These are phyloP conservation scores for Petrea volubilis DNA, from an alignment of 257 asterid genomes.

Conservation along the genomic window DNA sequence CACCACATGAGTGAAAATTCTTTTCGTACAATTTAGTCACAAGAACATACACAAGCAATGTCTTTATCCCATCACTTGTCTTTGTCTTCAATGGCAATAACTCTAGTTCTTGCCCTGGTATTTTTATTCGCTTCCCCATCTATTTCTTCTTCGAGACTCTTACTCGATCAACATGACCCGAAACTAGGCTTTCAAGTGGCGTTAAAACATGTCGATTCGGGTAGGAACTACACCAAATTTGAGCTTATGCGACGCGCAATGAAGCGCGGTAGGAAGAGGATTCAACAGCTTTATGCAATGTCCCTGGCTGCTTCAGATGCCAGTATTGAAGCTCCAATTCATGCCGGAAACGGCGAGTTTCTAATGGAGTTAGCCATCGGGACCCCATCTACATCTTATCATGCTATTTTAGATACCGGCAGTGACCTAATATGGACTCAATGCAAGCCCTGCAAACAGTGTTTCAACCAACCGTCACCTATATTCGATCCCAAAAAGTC, in stretches of 20 bases:
- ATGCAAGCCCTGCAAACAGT: conserved; percentile 70
- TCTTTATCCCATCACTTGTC: background rate
- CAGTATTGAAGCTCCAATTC: conserved; percentile 49
- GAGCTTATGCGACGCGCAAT: conserved; percentile 64
- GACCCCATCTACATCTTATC: conserved; percentile 49
- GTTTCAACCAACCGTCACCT: conserved; percentile 61
- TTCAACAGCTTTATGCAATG: conserved; percentile 44
- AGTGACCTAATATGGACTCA: conserved; percentile 88
- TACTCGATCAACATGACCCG: conserved; percentile 25
- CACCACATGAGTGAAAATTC: background rate
- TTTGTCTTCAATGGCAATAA: conserved; percentile 14
- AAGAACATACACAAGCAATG: background rate
- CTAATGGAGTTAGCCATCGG: conserved; percentile 75
- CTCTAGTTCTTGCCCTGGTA: conserved; percentile 16
- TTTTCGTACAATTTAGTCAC: background rate
- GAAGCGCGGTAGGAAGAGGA: conserved; percentile 61
- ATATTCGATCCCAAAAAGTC: conserved; percentile 68
- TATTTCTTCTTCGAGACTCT: conserved; percentile 53
- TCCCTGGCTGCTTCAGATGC: conserved; percentile 41
- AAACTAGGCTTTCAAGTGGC: conserved; percentile 53
- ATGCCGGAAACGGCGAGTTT: conserved; percentile 83
- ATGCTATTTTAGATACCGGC: conserved; percentile 77
- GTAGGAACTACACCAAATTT: conserved; percentile 56
- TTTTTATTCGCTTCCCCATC: conserved; percentile 32
- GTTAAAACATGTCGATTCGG: conserved; percentile 62